Conservation (phyloP, 2,329 filamentous ascomycete genomes). For the Paecilomyces variotii region DNA sequence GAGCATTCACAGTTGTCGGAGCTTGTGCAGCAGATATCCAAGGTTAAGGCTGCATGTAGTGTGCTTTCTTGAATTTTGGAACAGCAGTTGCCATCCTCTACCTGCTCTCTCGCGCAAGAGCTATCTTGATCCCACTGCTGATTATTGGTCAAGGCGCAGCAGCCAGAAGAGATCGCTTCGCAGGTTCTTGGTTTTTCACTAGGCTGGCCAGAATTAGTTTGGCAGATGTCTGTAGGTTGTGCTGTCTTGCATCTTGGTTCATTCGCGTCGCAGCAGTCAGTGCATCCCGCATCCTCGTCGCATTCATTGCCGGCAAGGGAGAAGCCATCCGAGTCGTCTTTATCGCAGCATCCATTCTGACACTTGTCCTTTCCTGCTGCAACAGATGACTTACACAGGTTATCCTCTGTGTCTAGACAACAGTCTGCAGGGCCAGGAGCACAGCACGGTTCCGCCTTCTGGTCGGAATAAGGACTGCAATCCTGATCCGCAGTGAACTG, state of each 20-base stretch:
- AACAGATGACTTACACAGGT: not conserved
- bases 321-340: not conserved
- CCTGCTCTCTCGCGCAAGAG: not conserved
- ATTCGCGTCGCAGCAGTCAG: not conserved
- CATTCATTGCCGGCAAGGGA: not conserved
- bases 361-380: not conserved
- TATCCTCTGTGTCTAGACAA: not conserved
- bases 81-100: not conserved
- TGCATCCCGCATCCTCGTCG: not conserved
- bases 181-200: not conserved
- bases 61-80: not conserved
- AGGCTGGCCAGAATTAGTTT: not conserved
- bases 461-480: not conserved
- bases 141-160: not conserved
- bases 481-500: not conserved
- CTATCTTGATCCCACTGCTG: not conserved
- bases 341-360: not conserved
- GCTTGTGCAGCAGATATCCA: not conserved
- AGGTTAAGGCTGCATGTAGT: no score
- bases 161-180: not conserved
- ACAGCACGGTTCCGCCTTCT: not conserved
- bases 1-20: not conserved
- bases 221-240: not conserved
- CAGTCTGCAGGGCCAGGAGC: not conserved
- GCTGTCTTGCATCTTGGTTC: not conserved